Percentiles rank a stretch among this genome's conserved stretches.
Conservation (phyloP, 2,329 filamentous ascomycete genomes). For the Arthrobotrys sphaeroides region DNA sequence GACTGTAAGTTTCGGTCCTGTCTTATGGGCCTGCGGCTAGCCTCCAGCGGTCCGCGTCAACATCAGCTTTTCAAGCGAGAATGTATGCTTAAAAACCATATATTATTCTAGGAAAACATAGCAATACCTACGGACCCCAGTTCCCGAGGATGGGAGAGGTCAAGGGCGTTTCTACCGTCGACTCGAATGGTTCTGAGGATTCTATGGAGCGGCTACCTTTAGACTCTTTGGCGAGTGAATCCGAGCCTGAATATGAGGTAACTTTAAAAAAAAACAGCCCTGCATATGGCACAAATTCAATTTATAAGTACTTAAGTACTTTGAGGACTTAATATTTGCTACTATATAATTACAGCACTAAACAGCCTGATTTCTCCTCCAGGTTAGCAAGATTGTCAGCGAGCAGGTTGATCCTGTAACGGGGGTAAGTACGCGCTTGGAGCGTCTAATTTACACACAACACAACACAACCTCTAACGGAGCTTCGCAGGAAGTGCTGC, state of each 20-base stretch:
- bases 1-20: neutral
- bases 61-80: no score
- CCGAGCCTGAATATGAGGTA: slow-evolving; percentile 22
- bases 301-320: no score
- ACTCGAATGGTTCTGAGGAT: neutral
- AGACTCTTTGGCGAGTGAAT: no score
- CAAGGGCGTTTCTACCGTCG: neutral
- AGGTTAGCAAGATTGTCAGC: slow-evolving; percentile 41
- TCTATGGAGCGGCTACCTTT: no score
- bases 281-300: no score
- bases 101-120: neutral
- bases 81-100: neutral
- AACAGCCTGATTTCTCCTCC: neutral
- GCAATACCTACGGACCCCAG: no score
- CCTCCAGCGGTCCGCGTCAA: no score
- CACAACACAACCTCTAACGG: slow-evolving; percentile 25
- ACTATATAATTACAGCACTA: no score
- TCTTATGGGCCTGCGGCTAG: no score
- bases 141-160: neutral
- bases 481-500: neutral
- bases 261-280: neutral
- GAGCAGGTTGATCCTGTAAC: slow-evolving; percentile 2
- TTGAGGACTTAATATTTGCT: no score
- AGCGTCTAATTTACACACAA: neutral
- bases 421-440: slow-evolving; percentile 20